Evolutionary conservation across 2,329 filamentous ascomycete species (phyloP), one percentile per base, ranked within the genome.

Genomic region (Trichoderma sp.): DNA sequence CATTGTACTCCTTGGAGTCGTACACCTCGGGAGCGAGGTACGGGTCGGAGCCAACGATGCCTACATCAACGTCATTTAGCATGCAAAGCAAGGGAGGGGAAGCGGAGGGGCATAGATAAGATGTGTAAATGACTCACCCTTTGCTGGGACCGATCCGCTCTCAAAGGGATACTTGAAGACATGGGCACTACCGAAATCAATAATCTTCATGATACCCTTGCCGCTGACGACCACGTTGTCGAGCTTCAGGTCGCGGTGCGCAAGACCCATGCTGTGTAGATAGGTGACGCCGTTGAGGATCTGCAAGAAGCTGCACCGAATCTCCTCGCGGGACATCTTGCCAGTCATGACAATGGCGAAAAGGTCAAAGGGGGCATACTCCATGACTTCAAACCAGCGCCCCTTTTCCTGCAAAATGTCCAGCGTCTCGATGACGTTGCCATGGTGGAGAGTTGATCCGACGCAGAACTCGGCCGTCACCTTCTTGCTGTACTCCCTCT

Each of bases 321-420:
- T 87, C 78, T 99, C 95, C 73, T 97, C 91, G 68, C 93, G 89
- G 48, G 88, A 88, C 95, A 99, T 99, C 80, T 93, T 97, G 39
- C 95, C 95, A 0, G 95, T 98, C 95, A 99, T 99, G 72, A 99
- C 95, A 71, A 96, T 97, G 13, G 95, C 95, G 77, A 99, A 99
- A 34, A 99, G 85, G 78, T 99, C 95, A 75, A 85, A 99, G 0
- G 95, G 95, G 12, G 94, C 95, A 76, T 97, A 99, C 77, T 99
- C 95, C 95, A 99, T 99, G 50, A 99, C 95, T 76, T 98, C 94
- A 75, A 93, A 99, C 93, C 95, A 99, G 71, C 91, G 93, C 60
- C 88, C 89, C 79, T 94, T 95, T 80, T 99, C 95, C 72, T 96
- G 92, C 12, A 99, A 88, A 70, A 99, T 97, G 78, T 99, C 95